Evolutionary conservation across 2,329 filamentous ascomycete genomes (phyloP), one percentile per base, ranked within the genome.

Genomic region (Raffaelea albimanens): DNA sequence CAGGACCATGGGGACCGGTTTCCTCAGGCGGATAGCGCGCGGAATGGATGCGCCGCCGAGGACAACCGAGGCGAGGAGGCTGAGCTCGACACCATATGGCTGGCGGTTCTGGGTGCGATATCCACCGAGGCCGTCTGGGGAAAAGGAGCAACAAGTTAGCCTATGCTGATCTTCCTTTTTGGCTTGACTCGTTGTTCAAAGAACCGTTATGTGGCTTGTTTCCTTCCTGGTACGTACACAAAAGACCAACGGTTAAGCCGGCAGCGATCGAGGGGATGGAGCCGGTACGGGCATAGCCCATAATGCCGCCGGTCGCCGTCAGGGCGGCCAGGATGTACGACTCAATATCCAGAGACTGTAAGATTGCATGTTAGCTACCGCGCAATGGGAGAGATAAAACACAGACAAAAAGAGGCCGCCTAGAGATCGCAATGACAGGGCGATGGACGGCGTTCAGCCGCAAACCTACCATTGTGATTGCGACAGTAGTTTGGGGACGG

Each of bases 221-320:
- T n/a, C n/a, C n/a, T n/a, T n/a, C n/a, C n/a, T n/a, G n/a, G 16
- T 38, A 19, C 70, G 41, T 68, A 80, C 75, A 80, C 18, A 81
- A 63, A 14, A 73, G 56, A 44, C 93, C 93, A 55, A 98, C 89
- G 31, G 83, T 82, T 56, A 87, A 72, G 45, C 93, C 93, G 14
- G 93, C 93, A 13, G 79, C 81, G 56, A 97, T 75, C 13, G 89
- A 95, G 34, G 91, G 91, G 44, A 95, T 64, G 21, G 90, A 97
- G 50, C 87, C 79, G 1, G 90, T 93, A 63, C 83, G 82, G 40
- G 83, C 72, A 67, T 88, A 98, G 61, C 93, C 93, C 61, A 86
- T 85, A 51, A 87, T 83, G 54, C 93, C 93, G 58, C 93, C 93
- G 49, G 84, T 76, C 45, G 90, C 88, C 50, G 90, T 96, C 50